Evolutionary conservation across 176 grass and related monocot genomes (phyloP), one percentile per base, ranked within the genome.

Genomic region (Carex kokanica): DNA sequence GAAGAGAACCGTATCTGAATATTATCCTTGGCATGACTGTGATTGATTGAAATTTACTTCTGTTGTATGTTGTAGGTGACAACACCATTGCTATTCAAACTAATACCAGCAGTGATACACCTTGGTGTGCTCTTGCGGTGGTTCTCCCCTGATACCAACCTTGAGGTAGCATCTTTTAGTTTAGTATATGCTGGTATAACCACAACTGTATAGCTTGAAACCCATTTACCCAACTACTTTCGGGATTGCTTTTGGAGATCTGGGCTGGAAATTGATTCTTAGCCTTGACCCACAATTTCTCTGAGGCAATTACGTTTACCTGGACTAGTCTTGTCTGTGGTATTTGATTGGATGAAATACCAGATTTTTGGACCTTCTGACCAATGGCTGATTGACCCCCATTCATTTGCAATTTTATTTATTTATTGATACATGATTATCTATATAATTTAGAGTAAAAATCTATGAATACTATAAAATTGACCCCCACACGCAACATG

Each of bases 1-100:
- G 15, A 57, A 15, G 15, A 69, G 65, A 40, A 69, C 34, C 6
- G 3, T 32, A 40, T 14, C 27, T 16, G 25, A 11, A 32, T 29
- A 67, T 15, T 67, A 34, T 34, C 6, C 13, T 67, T 41, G 36
- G 17, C 14, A 61, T 70, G 65, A 15, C 31, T 70, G 17, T 69
- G 8, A 70, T 61, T 49, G 45, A 55, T 14, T 0, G 73, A 77
- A 18, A 16, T 52, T 77, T 55, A 77, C 21, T 17, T 65, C 24
- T 49, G n/a, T n/a, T n/a, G 40, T 45, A 82, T 51, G 34, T 63
- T 77, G 74, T 88, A 99, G 97, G 97, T 99, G 75, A 99, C 97
- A 57, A 99, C 97, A 83, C 97, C 93, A 64, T 82, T 99, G 78
- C 86, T 99, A 55, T 99, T 96, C 85, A 99, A 99, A 91, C 90